A percentile compares a stretch with the other conserved stretches of the same genome.
Evolutionary conservation across 441 rosid genomes (phyloP).

Genomic region (Erysimum pusillum): DNA sequence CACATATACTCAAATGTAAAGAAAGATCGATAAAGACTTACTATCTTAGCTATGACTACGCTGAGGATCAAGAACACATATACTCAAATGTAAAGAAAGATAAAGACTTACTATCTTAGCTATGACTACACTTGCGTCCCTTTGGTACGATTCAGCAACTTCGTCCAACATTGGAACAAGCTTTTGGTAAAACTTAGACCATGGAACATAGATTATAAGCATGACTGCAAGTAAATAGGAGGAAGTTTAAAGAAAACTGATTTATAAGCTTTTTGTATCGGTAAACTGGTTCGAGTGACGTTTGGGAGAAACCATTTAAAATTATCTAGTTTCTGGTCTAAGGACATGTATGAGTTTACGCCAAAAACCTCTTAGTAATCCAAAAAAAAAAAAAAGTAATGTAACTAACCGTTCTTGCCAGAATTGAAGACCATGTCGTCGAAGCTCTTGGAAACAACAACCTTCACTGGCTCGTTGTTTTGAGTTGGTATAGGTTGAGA

Average conservation of each 20-base stretch:
- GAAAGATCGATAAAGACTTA: too few species aligned
- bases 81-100: background rate
- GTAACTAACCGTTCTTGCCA: slow-evolving; percentile 76
- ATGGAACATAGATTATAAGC: slow-evolving; percentile 88
- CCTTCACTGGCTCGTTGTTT: slow-evolving; percentile 88
- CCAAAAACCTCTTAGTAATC: too few species aligned
- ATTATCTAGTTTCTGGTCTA: too few species aligned
- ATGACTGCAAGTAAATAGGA: slow-evolving; percentile 51
- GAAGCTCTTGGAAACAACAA: slow-evolving; percentile 83
- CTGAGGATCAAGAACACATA: too few species aligned
- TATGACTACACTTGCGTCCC: slow-evolving; percentile 64
- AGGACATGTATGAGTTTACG: too few species aligned
- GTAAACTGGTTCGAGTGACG: too few species aligned
- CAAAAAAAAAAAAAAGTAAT: background rate
- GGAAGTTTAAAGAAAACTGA: background rate
- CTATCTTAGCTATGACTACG: too few species aligned
- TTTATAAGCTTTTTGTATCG: too few species aligned
- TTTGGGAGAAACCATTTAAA: too few species aligned
- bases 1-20: too few species aligned
- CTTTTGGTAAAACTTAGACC: slow-evolving; percentile 71
- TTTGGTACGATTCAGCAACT: slow-evolving; percentile 73
- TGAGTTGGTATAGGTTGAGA: slow-evolving; percentile 87
- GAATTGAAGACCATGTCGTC: slow-evolving; percentile 78
- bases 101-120: slow-evolving; percentile 79
- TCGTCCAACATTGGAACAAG: slow-evolving; percentile 92